These are phyloP conservation scores for Phalaenopsis aphrodite DNA, from an alignment of 106 monocot species.

Conservation along the genomic window DNA sequence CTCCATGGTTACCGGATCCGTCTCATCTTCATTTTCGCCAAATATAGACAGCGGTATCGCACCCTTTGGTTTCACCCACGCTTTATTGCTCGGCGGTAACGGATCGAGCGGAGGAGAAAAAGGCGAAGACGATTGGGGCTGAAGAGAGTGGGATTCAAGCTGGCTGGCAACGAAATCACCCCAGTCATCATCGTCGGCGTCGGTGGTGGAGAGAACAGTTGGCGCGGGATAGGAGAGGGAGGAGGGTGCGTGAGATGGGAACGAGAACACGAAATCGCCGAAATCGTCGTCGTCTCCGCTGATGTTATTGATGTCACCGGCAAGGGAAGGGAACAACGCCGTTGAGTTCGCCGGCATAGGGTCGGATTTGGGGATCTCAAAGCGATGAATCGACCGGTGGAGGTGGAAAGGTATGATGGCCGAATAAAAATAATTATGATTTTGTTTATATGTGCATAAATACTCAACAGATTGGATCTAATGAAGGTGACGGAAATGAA, in stretches of 20 bases:
- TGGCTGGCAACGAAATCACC: constrained; percentile 2
- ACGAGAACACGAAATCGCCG: constrained; percentile 10
- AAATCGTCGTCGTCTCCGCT: constrained; percentile 7
- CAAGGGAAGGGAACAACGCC: not conserved
- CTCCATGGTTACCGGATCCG: not conserved
- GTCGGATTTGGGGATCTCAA: not conserved
- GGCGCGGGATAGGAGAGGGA: not conserved
- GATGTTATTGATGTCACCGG: not conserved
- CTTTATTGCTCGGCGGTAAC: too few relatives aligned
- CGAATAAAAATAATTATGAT: too few relatives aligned
- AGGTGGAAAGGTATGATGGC: not conserved
- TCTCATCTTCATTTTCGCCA: constrained; percentile 1
- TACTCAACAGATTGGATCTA: too few relatives aligned
- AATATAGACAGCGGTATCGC: constrained; percentile 7
- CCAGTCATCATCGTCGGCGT: constrained; percentile 1
- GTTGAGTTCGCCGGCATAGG: not conserved
- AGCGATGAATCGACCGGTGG: not conserved
- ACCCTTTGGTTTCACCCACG: not conserved
- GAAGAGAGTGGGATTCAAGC: not conserved
- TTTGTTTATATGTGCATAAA: too few relatives aligned
- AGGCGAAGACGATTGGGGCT: not conserved
- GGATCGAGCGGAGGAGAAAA: not conserved
- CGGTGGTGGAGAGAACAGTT: not conserved
- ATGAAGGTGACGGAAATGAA: too few relatives aligned
- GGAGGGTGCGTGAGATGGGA: not conserved